phyloP scores from a whole-genome alignment of 805 yeast species.

The Candida jianshihensis region DNA sequence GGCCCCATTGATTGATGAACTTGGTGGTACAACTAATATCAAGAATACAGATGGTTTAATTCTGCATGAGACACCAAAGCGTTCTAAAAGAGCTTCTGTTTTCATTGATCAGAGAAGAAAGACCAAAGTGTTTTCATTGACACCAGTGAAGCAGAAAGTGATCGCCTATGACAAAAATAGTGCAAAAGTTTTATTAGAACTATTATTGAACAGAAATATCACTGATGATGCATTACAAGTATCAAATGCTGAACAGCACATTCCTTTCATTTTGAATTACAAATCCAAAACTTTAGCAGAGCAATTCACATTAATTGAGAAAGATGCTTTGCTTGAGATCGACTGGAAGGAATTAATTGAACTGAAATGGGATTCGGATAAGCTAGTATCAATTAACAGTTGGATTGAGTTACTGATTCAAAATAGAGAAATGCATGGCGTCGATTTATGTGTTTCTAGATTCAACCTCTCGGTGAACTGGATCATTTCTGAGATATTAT shows the following conservation, averaged over 20 bases:
- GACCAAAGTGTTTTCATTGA: conserved; percentile 28
- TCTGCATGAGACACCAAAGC: conserved; percentile 10
- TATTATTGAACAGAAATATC: conserved; percentile 23
- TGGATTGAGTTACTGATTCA: conserved; percentile 76
- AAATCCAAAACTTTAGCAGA: conserved; percentile 61
- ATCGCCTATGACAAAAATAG: conserved; percentile 16
- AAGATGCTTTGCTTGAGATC: conserved; percentile 73
- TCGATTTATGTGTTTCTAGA: conserved; percentile 74
- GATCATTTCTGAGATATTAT: conserved; percentile 80
- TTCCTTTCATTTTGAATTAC: conserved; percentile 75
- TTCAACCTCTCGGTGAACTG: conserved; percentile 87
- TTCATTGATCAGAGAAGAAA: conserved; percentile 32
- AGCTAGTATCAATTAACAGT: conserved; percentile 61
- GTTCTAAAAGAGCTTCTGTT: conserved; percentile 21
- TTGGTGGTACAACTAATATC: no score
- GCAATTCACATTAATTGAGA: conserved; percentile 82
- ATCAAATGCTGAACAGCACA: conserved; percentile 45
- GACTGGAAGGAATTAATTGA: conserved; percentile 91
- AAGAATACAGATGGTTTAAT: no score
- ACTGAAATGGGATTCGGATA: conserved; percentile 57
- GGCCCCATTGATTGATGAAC: no score
- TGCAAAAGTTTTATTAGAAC: conserved; percentile 32
- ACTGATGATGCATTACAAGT: conserved; percentile 16
- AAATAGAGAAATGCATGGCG: conserved; percentile 55
- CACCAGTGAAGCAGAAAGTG: conserved; percentile 24